Evolutionary conservation across 2,329 filamentous ascomycete genomes (phyloP), one percentile per base, ranked within the genome.

Genomic region (Fonsecaea multimorphosa): DNA sequence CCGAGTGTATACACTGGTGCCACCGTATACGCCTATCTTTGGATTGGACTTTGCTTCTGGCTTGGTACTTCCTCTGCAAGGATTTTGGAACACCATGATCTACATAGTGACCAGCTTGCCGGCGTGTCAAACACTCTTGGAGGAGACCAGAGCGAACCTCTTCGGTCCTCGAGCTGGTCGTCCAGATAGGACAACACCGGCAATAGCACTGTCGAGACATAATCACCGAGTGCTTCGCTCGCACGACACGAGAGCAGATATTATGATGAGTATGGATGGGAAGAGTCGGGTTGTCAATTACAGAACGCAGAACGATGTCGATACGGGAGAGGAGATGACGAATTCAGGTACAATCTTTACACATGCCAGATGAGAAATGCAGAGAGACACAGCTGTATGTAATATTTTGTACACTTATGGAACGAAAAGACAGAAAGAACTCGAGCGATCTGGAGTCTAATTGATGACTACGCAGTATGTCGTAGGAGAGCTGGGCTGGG

Each of bases 11-110:
- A 87, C 87, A 2, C 81, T 93, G 16, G 81, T 87, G 8, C 81
- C 89, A 72, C 79, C 83, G 0, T 78, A 84, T 29, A 65, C 82
- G 3, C 76, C 82, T 0, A 82, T 81, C 7, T 83, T 88, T 31
- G 80, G 83, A 0, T 84, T 95, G 27, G 87, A 91, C 72, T 87
- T 90, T 69, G 85, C 88, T 69, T 89, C 89, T 24, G 87, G 90
- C 0, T 84, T 92, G 46, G 91, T 95, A 0, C 83, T 96, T 8
- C 91, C 92, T 0, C 83, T 93, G 0, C 92, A 96, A 74, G 92
- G 92, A 0, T 91, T 93, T 73, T 95, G 91, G 91, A 96, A 96
- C 75, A 86, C 88, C 19, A 76, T 91, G 64, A 92, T 96, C 70
- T 96, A 95, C 77, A 78, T 87, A 16, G 83, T 86, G 11, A 92